Evolutionary conservation across 2,329 filamentous ascomycete genomes (phyloP).

Genomic region (Hymenotorrendiella dingleyae): DNA sequence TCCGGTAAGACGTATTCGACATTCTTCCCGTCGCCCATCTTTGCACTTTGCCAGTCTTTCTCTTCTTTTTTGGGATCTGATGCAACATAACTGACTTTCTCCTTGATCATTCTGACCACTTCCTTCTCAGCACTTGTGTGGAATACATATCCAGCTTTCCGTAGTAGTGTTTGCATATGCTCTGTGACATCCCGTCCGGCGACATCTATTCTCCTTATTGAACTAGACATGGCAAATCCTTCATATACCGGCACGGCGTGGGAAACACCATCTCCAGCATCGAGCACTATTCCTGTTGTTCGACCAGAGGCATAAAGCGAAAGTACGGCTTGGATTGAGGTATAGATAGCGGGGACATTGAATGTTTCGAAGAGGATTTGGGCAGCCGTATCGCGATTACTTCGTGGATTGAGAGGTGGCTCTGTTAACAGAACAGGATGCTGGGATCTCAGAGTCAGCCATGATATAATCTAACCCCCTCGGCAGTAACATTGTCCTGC

Average conservation of each 20-base stretch:
- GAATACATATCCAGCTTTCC: constrained; percentile 90
- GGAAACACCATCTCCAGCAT: constrained; percentile 92
- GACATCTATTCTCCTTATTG: constrained; percentile 92
- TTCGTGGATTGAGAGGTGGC: constrained; percentile 88
- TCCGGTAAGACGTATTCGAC: constrained; percentile 89
- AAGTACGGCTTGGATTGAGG: constrained; percentile 92
- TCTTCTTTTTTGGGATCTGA: constrained; percentile 89
- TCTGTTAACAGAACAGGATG: constrained; percentile 96
- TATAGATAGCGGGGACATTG: constrained; percentile 94
- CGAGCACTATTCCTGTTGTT: constrained; percentile 92
- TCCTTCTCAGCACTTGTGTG: constrained; percentile 99
- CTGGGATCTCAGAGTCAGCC: constrained; percentile 36
- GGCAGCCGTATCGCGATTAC: constrained; percentile 91
- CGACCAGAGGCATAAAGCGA: constrained; percentile 93
- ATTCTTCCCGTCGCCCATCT: constrained; percentile 70
- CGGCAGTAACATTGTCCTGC: too few relatives aligned
- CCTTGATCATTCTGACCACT: constrained; percentile 95
- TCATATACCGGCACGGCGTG: constrained; percentile 98
- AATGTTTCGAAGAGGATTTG: constrained; percentile 99
- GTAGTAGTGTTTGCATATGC: constrained; percentile 81
- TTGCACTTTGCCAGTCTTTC: constrained; percentile 85
- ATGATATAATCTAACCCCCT: background rate
- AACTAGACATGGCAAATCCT: constrained; percentile 93
- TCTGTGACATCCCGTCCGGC: constrained; percentile 95
- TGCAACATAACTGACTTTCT: constrained; percentile 87